Percentiles rank a stretch among this genome's conserved stretches.
phyloP scores from a whole-genome alignment of 179 eudicot genomes.

The Heliamphora ciliata region DNA sequence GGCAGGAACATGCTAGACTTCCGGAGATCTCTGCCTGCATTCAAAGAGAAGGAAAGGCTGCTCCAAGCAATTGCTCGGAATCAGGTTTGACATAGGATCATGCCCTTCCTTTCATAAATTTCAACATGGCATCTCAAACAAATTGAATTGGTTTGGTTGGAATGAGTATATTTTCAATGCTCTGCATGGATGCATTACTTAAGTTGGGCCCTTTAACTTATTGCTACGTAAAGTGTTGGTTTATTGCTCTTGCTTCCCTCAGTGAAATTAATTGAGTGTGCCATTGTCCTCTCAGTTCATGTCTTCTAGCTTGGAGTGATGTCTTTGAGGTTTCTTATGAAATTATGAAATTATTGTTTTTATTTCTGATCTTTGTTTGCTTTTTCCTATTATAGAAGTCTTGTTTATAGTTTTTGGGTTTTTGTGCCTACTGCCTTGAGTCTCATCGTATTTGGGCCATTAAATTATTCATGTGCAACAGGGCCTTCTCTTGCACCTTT shows the following conservation, averaged over 20 bases:
- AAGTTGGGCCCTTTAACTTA: not conserved
- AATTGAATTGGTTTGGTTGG: not conserved
- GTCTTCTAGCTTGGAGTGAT: not conserved
- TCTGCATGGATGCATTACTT: not conserved
- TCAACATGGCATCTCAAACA: not conserved
- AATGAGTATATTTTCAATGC: not conserved
- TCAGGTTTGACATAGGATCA: constrained; percentile 48
- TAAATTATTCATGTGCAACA: not conserved
- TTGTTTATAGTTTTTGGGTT: not conserved
- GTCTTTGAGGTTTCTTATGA: not conserved
- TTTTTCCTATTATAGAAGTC: not conserved
- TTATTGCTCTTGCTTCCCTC: not conserved
- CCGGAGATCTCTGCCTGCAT: constrained; percentile 85
- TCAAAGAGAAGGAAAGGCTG: constrained; percentile 82
- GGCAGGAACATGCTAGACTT: constrained; percentile 78
- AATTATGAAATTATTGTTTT: not conserved
- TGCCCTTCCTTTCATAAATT: not conserved
- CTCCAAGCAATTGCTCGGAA: constrained; percentile 91
- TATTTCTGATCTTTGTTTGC: not conserved
- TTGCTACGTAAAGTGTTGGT: not conserved
- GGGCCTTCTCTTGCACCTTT: not conserved
- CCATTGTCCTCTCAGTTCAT: not conserved
- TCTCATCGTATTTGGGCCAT: not conserved
- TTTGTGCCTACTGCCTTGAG: not conserved
- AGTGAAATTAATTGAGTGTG: not conserved